phyloP scores from a whole-genome alignment of 2,329 filamentous ascomycete genomes.

The Tothia fuscella region DNA sequence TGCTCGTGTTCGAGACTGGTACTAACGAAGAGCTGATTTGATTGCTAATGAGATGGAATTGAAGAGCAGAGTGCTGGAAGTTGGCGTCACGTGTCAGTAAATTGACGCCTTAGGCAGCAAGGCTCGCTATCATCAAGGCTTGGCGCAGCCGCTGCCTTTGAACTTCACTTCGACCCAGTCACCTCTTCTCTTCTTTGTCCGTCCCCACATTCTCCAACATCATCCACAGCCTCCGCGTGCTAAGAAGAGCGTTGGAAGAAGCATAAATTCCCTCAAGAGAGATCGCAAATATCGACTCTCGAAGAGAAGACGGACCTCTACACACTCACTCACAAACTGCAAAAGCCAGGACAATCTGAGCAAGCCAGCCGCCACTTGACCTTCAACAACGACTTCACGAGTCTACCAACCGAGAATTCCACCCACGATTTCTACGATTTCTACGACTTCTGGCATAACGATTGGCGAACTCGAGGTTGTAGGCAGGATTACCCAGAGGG shows the following conservation, averaged over 20 bases:
- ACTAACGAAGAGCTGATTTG: not conserved
- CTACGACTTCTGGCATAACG: not conserved
- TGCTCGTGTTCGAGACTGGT: too few relatives aligned
- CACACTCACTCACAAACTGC: not conserved
- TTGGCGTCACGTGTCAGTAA: too few relatives aligned
- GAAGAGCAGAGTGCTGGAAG: not conserved
- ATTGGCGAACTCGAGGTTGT: not conserved
- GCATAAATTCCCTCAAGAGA: not conserved
- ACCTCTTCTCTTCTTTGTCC: not conserved
- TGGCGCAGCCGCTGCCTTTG: not conserved
- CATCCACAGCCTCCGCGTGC: conserved; percentile 4
- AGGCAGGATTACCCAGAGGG: too few relatives aligned
- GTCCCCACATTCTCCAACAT: not conserved
- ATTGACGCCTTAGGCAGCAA: too few relatives aligned
- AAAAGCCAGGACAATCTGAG: not conserved
- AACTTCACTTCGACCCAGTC: not conserved
- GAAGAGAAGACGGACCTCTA: conserved; percentile 5
- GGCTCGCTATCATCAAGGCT: not conserved
- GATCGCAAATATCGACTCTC: conserved; percentile 3
- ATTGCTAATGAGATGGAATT: not conserved
- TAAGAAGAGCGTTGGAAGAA: conserved; percentile 3
- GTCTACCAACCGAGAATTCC: conserved; percentile 12
- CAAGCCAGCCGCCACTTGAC: not conserved
- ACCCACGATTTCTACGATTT: not conserved
- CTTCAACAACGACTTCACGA: conserved; percentile 21